Base-by-base conservation (phyloP, 1,284 basidiomycete genomes). In the Ceratobasidium sp. region DNA sequence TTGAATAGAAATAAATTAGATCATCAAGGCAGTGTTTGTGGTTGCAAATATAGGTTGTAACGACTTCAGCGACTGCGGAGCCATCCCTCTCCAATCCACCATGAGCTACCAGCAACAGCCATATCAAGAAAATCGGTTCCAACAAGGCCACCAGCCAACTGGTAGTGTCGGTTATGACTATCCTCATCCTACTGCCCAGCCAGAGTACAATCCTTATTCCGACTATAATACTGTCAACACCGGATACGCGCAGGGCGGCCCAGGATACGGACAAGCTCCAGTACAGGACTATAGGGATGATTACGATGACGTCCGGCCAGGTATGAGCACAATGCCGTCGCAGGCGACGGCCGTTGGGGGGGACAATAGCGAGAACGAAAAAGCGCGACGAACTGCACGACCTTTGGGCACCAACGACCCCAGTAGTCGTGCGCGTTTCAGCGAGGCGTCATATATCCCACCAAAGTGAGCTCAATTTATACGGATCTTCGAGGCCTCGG, bases 131-230 rank as follows among this genome's bases (percentile, higher is more conserved):
- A 21, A 42, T 48, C 42, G 44, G 9, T 59, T 60, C 44, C 67
- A 71, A 60, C 67, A 71, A 60, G 67, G 67, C 5, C 67, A 71
- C 33, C 67, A 71, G 51, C 67, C 67, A 25, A 28, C 56, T 36
- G 67, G 58, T 51, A 71, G 67, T 33, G 46, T 71, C n/a, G 58
- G 67, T 36, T 71, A 60, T 46, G 67, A 71, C 58, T 71, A 71
- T 46, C 44, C 56, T 21, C 54, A 49, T 25, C 42, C 44, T 16
- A 48, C 54, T 21, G 67, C 54, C 4, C 21, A 60, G 16, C 67
- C 54, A 18, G 67, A 71, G 38, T 71, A 60, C 46, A 60, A 71
- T 51, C 67, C 67, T 28, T 71, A 71, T 42, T 71, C 67, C 16
- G 56, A 71, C 33, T 51, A 71, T 56, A 59, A 59, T 54, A 44